These are phyloP conservation scores for Apiotrichum laibachii DNA, from an alignment of 1,284 basidiomycete species.

Conservation along the genomic window DNA sequence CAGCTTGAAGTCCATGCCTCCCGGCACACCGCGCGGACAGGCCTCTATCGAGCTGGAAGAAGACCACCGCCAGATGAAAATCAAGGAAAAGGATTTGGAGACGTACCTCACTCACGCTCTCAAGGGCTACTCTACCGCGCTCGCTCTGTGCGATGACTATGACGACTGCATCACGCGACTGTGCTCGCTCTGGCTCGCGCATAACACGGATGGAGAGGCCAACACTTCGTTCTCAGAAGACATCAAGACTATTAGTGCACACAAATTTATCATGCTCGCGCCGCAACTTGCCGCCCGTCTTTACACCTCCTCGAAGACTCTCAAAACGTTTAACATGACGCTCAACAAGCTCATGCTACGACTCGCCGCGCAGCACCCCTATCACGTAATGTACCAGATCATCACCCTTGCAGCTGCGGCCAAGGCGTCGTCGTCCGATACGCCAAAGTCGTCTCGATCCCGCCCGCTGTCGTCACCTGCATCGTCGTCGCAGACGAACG, in stretches of 20 bases:
- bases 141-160: constrained; percentile 66
- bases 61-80: constrained; percentile 53
- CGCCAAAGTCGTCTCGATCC: too few relatives aligned
- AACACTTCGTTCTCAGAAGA: constrained; percentile 53
- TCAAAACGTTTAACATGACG: constrained; percentile 66
- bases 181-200: constrained; percentile 80
- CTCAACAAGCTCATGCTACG: constrained; percentile 67
- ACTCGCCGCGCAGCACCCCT: constrained; percentile 87
- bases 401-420: constrained; percentile 58
- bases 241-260: constrained; percentile 64
- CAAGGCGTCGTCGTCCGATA: not conserved
- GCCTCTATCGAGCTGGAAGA: constrained; percentile 58
- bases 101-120: constrained; percentile 72
- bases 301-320: constrained; percentile 51
- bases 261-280: constrained; percentile 84
- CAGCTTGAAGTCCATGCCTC: constrained; percentile 23
- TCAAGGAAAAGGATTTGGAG: constrained; percentile 60
- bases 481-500: constrained; percentile 27
- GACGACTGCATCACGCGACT: constrained; percentile 78
- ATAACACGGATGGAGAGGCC: constrained; percentile 59
- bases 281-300: constrained; percentile 90
- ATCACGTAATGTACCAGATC: constrained; percentile 88
- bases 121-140: constrained; percentile 74
- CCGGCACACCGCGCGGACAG: constrained; percentile 27
- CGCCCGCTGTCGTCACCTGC: too few relatives aligned